Evolutionary conservation across 129 eudicot species (phyloP).

Genomic region (Rutidosis leptorrhynchoides): DNA sequence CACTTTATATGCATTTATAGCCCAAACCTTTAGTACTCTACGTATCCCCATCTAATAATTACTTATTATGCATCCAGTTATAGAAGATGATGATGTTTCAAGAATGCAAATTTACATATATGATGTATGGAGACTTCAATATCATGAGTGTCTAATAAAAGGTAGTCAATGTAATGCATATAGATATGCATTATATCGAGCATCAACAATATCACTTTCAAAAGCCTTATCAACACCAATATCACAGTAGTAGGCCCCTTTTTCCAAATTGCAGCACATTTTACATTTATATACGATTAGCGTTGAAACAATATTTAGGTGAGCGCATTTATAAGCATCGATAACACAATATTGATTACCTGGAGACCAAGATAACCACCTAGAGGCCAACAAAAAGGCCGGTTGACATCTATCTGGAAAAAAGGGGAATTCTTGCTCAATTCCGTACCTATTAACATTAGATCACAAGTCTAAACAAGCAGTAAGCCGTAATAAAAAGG

Average conservation of each 20-base stretch:
- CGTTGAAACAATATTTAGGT: not conserved
- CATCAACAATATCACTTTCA: conserved; percentile 81
- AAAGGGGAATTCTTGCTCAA: conserved; percentile 86
- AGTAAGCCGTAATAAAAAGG: not conserved
- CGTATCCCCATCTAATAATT: too few relatives aligned
- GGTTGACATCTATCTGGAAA: conserved; percentile 54
- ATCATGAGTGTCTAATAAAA: too few relatives aligned
- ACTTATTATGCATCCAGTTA: too few relatives aligned
- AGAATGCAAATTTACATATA: too few relatives aligned
- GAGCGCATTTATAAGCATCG: not conserved
- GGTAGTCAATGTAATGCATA: too few relatives aligned
- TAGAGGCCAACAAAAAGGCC: conserved; percentile 83
- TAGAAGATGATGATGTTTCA: too few relatives aligned
- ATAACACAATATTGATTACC: conserved; percentile 32
- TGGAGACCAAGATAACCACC: conserved; percentile 92
- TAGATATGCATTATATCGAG: conserved; percentile 82
- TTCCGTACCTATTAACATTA: conserved; percentile 57
- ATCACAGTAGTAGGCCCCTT: conserved; percentile 91
- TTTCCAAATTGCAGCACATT: conserved; percentile 25
- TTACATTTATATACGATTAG: not conserved
- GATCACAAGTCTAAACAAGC: not conserved
- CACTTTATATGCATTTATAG: too few relatives aligned
- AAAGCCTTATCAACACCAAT: conserved; percentile 85
- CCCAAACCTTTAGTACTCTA: too few relatives aligned
- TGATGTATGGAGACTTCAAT: too few relatives aligned